Conservation (phyloP, 2,329 filamentous ascomycete genomes). For the Calycina herbarum region DNA sequence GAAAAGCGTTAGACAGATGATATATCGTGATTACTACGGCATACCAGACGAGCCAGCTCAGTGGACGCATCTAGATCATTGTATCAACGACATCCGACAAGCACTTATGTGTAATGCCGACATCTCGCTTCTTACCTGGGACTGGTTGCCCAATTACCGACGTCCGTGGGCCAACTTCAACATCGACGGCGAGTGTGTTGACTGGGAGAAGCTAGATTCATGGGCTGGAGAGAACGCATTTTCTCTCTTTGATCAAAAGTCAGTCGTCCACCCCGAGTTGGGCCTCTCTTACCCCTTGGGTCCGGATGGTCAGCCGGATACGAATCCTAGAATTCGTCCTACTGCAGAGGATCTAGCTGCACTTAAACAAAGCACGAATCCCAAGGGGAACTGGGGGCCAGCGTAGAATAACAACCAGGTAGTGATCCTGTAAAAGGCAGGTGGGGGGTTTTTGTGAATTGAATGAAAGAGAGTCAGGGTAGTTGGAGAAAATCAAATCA, state of each 20-base stretch:
- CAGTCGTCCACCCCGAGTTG: slow-evolving; percentile 11
- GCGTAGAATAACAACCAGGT: neutral
- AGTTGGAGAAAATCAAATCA: neutral
- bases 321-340: slow-evolving; percentile 10
- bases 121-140: slow-evolving; percentile 12
- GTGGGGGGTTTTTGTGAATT: neutral
- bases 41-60: slow-evolving; percentile 10
- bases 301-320: slow-evolving; percentile 2
- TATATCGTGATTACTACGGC: slow-evolving; percentile 14
- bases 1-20: slow-evolving; percentile 15
- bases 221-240: slow-evolving; percentile 13
- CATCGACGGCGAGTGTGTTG: slow-evolving; percentile 11
- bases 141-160: slow-evolving; percentile 15
- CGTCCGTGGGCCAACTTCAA: slow-evolving; percentile 15
- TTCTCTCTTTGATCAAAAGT: slow-evolving; percentile 11
- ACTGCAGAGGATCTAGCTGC: slow-evolving; percentile 2
- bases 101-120: slow-evolving; percentile 17
- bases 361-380: slow-evolving; percentile 6
- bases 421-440: no score
- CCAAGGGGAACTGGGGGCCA: slow-evolving; percentile 4
- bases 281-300: slow-evolving; percentile 11
- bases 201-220: slow-evolving; percentile 15
- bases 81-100: slow-evolving; percentile 15
- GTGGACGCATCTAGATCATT: slow-evolving; percentile 17
- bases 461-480: neutral